These are phyloP conservation scores for Amaranthus palmeri DNA, from an alignment of 148 eudicot species.

Conservation along the genomic window DNA sequence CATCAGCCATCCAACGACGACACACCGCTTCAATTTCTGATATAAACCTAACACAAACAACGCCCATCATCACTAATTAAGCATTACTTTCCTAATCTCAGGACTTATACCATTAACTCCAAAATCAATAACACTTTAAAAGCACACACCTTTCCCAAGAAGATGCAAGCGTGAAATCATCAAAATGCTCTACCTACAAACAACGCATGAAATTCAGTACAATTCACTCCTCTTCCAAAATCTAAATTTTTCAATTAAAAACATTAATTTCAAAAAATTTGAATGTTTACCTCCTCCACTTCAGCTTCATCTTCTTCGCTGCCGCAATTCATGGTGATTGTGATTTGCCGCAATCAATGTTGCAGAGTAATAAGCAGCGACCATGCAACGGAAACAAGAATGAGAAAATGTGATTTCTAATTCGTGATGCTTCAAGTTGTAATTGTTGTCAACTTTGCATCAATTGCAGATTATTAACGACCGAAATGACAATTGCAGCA, in stretches of 20 bases:
- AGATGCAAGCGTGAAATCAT: slow-evolving; percentile 96
- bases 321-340: slow-evolving; percentile 22
- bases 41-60: slow-evolving; percentile 57
- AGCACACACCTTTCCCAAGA: slow-evolving; percentile 90
- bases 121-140: neutral
- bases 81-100: neutral
- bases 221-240: neutral
- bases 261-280: neutral
- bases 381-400: neutral
- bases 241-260: neutral
- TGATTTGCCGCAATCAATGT: slow-evolving; percentile 6
- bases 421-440: neutral
- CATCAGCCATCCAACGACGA: slow-evolving; percentile 94
- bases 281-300: slow-evolving; percentile 36
- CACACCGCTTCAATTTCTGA: slow-evolving; percentile 93
- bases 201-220: neutral
- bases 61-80: neutral
- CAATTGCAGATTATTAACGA: neutral
- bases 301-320: slow-evolving; percentile 39
- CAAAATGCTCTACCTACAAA: slow-evolving; percentile 76
- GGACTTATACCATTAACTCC: neutral
- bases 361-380: neutral
- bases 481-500: neutral
- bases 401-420: neutral
- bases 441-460: neutral